Base-by-base conservation (phyloP, 2,329 filamentous ascomycete genomes). In the Pseudocercospora musae region DNA sequence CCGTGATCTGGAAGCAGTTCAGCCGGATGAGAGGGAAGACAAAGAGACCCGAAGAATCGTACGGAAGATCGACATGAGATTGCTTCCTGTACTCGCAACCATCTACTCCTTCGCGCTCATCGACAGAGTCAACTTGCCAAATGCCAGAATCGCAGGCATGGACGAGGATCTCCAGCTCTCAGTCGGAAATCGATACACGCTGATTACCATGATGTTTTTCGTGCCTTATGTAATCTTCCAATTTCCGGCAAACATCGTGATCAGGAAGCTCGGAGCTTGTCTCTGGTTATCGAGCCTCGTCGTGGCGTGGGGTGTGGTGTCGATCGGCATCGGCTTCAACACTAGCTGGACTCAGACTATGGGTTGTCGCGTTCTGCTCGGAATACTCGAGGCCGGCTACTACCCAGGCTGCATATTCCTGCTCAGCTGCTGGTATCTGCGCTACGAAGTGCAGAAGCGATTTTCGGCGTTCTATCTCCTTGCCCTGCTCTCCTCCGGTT, bases 231-330 rank as follows among this genome's bases (percentile, higher is more conserved):
- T 60, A 11, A 31, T 66, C 29, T 59, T 66, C n/a, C 60, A 67
- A 29, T 60, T 66, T 25, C 62, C 65, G 2, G 64, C 63, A 1
- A 78, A 77, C 57, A 59, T 77, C 10, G 57, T 77, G 1, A 66
- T 78, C 21, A 75, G 76, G 57, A 75, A 72, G 44, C 42, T 78
- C 0, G 73, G 71, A 4, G 73, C 76, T 3, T 74, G 72, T n/a
- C 73, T 71, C 46, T 77, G 74, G 74, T 66, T 78, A 7, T 70
- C 68, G 5, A 46, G 69, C 1, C 74, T 78, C 55, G 76, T 76
- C 69, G 62, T 74, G 15, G 62, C 74, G 6, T 78, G 75, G 73
- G 76, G 76, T 9, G 65, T 75, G 13, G 59, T 68, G 9, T 76
- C 74, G 2, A 68, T 78, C 4, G 66, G 72, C 5, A 73, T 75